Evolutionary conservation across 805 yeast genomes (phyloP), one percentile per base, ranked within the genome.

Genomic region (Candida ipomoeae): DNA sequence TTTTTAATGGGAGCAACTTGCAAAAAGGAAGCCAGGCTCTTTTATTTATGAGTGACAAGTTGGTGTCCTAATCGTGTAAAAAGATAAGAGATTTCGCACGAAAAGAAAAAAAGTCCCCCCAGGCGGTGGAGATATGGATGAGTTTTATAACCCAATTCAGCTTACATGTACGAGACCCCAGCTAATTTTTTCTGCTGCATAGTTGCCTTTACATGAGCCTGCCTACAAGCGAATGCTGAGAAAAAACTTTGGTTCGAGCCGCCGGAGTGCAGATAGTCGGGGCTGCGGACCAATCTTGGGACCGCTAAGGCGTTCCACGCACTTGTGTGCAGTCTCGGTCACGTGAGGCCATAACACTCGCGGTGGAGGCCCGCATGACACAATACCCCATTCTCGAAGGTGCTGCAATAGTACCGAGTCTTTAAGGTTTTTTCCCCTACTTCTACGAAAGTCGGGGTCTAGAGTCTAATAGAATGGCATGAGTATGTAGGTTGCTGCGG

Each of bases 61-160:
- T 23, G 43, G 26, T 18, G 7, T 11, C 26, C 23, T 15, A 5
- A 15, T n/a, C n/a, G 45, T 33, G 45, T 33, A 32, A 44, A 5
- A 7, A 44, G 46, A 44, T 44, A 44, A 44, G 40, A 34, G 40
- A 35, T 23, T 35, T 44, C 46, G 46, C 46, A 23, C 40, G 15
- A 15, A 15, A 17, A 23, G 7, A 15, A 35, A 35, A 35, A 35
- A 32, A 23, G 2, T 6, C 7, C 29, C 29, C 18, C 6, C 20
- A 23, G 7, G 14, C 6, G 10, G 21, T 11, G 34, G 40, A 34
- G 46, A 36, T 23, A 35, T 6, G 32, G 46, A 44, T 35, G 46
- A 18, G 37, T 35, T 44, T 44, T 44, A 44, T 44, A 44, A 35
- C 46, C 46, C 23, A 44, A 35, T 35, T 11, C 13, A 35, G 46